phyloP scores from a whole-genome alignment of 495 filamentous ascomycete species.

The Neurospora pannonica region DNA sequence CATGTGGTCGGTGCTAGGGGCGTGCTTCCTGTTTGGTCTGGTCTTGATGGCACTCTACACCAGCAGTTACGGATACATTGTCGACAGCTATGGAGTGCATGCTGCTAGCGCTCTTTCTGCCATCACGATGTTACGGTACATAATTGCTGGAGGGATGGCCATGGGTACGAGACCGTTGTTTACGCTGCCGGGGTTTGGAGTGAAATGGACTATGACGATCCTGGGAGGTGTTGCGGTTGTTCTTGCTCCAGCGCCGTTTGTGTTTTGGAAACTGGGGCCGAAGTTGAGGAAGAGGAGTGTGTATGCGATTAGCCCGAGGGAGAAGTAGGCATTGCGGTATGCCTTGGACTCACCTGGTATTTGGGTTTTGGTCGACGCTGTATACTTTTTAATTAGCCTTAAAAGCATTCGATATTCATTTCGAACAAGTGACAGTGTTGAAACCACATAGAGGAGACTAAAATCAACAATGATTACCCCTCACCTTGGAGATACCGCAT shows the following conservation, averaged over 20 bases:
- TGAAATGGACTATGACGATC: constrained; percentile 29
- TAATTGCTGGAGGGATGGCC: constrained; percentile 41
- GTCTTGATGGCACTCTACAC: constrained; percentile 33
- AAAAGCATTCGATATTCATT: neutral
- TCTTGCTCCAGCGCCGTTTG: constrained; percentile 14
- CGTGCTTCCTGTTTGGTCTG: constrained; percentile 24
- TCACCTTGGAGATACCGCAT: neutral
- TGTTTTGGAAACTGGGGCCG: constrained; percentile 18
- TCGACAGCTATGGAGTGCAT: constrained; percentile 43
- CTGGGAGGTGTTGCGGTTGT: constrained; percentile 18
- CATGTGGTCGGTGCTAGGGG: constrained; percentile 19
- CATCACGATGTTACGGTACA: constrained; percentile 42
- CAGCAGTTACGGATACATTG: constrained; percentile 46
- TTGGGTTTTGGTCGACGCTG: neutral
- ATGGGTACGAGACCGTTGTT: constrained; percentile 28
- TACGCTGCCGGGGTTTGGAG: constrained; percentile 14
- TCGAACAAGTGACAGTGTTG: neutral
- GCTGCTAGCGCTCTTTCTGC: constrained; percentile 37
- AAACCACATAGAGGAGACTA: neutral
- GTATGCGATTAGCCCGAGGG: constrained; percentile 8
- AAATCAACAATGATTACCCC: neutral
- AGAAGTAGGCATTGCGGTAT: neutral
- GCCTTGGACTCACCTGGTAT: neutral
- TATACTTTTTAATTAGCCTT: neutral
- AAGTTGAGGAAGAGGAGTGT: constrained; percentile 17